Percentiles rank a stretch among this genome's conserved stretches.
These are phyloP conservation scores for Trametes pubescens DNA, from an alignment of 1,284 basidiomycete genomes.

Conservation along the genomic window DNA sequence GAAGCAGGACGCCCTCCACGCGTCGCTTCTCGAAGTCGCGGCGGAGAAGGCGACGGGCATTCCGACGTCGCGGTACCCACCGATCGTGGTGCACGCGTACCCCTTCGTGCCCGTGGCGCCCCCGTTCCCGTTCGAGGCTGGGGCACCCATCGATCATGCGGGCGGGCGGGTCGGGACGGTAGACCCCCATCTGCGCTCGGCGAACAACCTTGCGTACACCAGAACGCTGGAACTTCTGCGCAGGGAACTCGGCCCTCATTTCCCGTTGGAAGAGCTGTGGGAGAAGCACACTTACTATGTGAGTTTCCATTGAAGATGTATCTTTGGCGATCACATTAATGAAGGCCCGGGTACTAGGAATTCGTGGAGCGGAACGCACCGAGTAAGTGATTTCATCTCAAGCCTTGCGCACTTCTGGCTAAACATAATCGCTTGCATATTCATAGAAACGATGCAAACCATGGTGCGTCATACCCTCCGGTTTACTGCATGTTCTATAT, in stretches of 20 bases:
- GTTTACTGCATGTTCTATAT: not conserved
- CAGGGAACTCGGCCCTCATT: conserved; percentile 51
- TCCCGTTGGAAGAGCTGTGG: conserved; percentile 54
- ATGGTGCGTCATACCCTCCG: conserved; percentile 44
- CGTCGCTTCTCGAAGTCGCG: conserved; percentile 42
- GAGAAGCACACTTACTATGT: conserved; percentile 54
- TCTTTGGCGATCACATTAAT: not conserved
- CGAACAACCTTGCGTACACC: conserved; percentile 51
- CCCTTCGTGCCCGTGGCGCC: conserved; percentile 47
- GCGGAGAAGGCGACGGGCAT: conserved; percentile 40
- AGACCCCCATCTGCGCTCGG: conserved; percentile 49
- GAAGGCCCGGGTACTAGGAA: conserved; percentile 41
- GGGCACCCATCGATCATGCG: conserved; percentile 44
- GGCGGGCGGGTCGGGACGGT: conserved; percentile 34
- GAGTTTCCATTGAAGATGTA: conserved; percentile 10
- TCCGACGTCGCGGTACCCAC: conserved; percentile 41
- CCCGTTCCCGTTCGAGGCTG: conserved; percentile 49
- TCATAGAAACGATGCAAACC: conserved; percentile 53
- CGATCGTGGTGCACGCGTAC: conserved; percentile 48
- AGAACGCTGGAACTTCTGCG: conserved; percentile 51
- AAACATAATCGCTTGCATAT: not conserved
- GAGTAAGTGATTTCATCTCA: conserved; percentile 41
- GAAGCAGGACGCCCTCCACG: conserved; percentile 49
- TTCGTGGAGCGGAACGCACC: conserved; percentile 50
- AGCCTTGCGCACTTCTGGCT: not conserved